Evolutionary conservation across 805 yeast genomes (phyloP).

Genomic region (Candida palmyrensis): DNA sequence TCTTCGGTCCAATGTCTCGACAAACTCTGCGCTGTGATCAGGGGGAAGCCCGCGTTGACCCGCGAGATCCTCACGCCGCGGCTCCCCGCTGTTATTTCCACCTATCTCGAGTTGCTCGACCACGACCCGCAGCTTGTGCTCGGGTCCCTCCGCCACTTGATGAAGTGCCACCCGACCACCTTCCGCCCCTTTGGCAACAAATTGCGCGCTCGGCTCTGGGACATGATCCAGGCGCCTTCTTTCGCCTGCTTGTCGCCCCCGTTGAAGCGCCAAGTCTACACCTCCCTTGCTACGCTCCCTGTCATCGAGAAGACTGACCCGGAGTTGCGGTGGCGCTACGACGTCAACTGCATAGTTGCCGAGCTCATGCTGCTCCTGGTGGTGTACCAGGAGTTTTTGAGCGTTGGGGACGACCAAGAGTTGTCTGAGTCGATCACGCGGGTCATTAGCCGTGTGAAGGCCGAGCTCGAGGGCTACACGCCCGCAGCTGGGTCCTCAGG

Average conservation of each 20-base stretch:
- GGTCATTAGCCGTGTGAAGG: slow-evolving; percentile 40
- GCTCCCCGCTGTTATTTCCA: slow-evolving; percentile 54
- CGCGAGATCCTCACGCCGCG: slow-evolving; percentile 82
- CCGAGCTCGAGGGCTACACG: neutral
- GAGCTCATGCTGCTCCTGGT: slow-evolving; percentile 52
- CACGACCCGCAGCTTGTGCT: slow-evolving; percentile 29
- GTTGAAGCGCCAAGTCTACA: slow-evolving; percentile 39
- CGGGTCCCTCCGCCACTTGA: slow-evolving; percentile 30
- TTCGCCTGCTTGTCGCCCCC: slow-evolving; percentile 33
- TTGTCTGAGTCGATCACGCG: too few species aligned
- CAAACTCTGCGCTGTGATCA: slow-evolving; percentile 42
- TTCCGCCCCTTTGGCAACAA: slow-evolving; percentile 74
- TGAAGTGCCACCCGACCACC: slow-evolving; percentile 65
- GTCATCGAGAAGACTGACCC: slow-evolving; percentile 51
- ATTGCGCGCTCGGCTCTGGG: slow-evolving; percentile 42
- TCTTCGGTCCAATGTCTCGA: slow-evolving; percentile 37
- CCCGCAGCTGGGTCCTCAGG: slow-evolving; percentile 18
- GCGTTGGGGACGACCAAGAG: slow-evolving; percentile 52
- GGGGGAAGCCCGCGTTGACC: slow-evolving; percentile 79
- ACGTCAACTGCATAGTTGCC: slow-evolving; percentile 42
- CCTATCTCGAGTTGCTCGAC: slow-evolving; percentile 40
- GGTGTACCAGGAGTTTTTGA: slow-evolving; percentile 57
- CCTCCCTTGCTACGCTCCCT: slow-evolving; percentile 52
- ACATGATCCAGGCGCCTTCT: slow-evolving; percentile 26
- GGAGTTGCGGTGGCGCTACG: slow-evolving; percentile 40